Evolutionary conservation across 805 yeast species (phyloP), one percentile per base, ranked within the genome.

Genomic region (Lachancea fermentati): DNA sequence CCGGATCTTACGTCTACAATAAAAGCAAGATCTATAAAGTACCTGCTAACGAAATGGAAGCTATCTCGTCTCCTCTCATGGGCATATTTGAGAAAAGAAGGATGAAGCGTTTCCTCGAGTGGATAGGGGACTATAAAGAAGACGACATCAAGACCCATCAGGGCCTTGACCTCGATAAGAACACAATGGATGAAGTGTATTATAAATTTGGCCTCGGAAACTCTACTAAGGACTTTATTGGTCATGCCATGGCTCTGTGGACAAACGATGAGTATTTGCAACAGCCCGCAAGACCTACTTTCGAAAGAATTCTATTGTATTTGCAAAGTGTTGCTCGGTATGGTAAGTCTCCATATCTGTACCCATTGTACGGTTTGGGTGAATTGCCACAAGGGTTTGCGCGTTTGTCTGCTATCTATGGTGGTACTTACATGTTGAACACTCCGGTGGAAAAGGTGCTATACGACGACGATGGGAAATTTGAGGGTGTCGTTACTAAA

Each of bases 381-480:
- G 98, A 93, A 65, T 73, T 93, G 45, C 98, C 98, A n/a, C 98
- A 93, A 68, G 98, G 97, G 6, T 93, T 93, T 69, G 97, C 97
- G 8, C 77, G 98, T 62, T 76, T 93, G 46, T 81, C 95, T 38
- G 98, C 98, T 18, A 91, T 93, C 50, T 88, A 93, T 59, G 98
- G 98, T 49, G 98, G 98, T 57, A 91, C 97, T 14, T 93, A 88
- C 62, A 93, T 93, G 98, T 76, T 93, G 58, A 96, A 88, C 61
- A 91, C 95, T 24, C 96, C 97, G 35, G 79, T 93, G 47, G 95
- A 93, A 46, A 95, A 91, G 66, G 75, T 89, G 14, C 71, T 85
- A 37, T 89, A 81, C 63, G 78, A 74, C 39, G 81, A 76, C 11
- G 78, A 75, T 19, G 85, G 81, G 14, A 82, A 43, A 57, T 87